phyloP scores from a whole-genome alignment of 2,329 filamentous ascomycete species.

The Mollisiaceae sp. region DNA sequence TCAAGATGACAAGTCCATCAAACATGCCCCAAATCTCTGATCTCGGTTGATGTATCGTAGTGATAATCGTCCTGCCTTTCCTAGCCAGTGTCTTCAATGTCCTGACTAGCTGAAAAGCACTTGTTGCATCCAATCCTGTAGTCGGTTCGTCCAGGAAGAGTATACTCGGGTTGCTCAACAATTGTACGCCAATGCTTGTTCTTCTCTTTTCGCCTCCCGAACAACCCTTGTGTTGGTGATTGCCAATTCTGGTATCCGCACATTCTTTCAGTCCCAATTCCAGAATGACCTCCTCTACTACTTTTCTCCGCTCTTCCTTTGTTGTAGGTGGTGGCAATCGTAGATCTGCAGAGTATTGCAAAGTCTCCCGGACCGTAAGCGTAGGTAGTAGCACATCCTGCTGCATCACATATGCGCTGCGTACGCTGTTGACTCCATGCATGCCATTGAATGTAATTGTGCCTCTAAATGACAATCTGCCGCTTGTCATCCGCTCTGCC shows the following conservation, averaged over 20 bases:
- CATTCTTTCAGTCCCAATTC: slow-evolving; percentile 80
- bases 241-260: slow-evolving; percentile 75
- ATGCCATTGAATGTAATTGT: slow-evolving; percentile 65
- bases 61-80: slow-evolving; percentile 73
- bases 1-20: slow-evolving; percentile 72
- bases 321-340: slow-evolving; percentile 68
- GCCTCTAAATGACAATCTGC: slow-evolving; percentile 57
- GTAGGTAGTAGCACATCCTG: slow-evolving; percentile 76
- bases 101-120: slow-evolving; percentile 73
- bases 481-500: slow-evolving; percentile 68
- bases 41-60: slow-evolving; percentile 77
- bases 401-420: slow-evolving; percentile 76
- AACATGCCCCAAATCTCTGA: slow-evolving; percentile 82
- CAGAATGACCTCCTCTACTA: slow-evolving; percentile 78
- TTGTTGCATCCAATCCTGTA: slow-evolving; percentile 77
- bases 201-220: slow-evolving; percentile 80
- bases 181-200: slow-evolving; percentile 77
- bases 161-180: slow-evolving; percentile 79
- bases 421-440: slow-evolving; percentile 56
- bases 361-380: slow-evolving; percentile 76
- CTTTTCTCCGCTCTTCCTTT: slow-evolving; percentile 59
- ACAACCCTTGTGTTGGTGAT: slow-evolving; percentile 73
- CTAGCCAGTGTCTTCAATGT: slow-evolving; percentile 71
- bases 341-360: slow-evolving; percentile 74
- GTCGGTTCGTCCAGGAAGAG: slow-evolving; percentile 82